Base-by-base conservation (phyloP, 192 early-diverging fungal species). In the Coemansia sp. region DNA sequence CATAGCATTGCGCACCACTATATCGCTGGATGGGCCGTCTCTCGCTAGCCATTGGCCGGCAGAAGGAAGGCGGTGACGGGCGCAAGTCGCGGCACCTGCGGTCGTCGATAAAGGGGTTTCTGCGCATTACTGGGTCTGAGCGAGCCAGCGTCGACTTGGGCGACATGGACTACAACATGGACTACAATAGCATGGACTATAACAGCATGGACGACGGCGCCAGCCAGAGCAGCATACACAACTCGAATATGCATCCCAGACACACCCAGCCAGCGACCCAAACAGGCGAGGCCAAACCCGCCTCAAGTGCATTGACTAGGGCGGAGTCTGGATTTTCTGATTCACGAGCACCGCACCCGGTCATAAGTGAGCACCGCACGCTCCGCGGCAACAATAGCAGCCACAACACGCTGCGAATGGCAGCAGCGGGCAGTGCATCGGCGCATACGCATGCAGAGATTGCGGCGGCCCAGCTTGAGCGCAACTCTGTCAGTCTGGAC, bases 91-190 rank as follows among this genome's bases (percentile, higher is more conserved):
- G 61, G 62, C 70, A 82, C 54, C 62, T 76, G 4, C 70, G 69
- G 50, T 63, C 60, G 27, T 76, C 79, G 58, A 63, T 81, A 25
- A 71, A 72, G 51, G 78, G 73, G 10, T 55, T 81, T 39, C 61
- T 81, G 52, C 66, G 78, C 14, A 65, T 75, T 41, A 62, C 69
- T 37, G 64, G 63, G 56, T 37, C 63, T 11, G 69, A 57, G 50
- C 69, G 78, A 2, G 59, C 73, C 57, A 81, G 78, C 64, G 64
- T 75, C 24, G 78, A 81, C 59, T 64, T 75, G 8, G 78, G 78
- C 54, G 73, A 73, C 47, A 63, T 67, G 15, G 57, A 45, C 59
- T 29, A 49, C 45, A 45, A 35, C 8, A 35, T 35, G 32, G 32
- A 35, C 4, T 35, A 8, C 32, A 35, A 8, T 35, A 29, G 27